Conservation (phyloP, 306 rosid genomes). For the Vigna trinervia region DNA sequence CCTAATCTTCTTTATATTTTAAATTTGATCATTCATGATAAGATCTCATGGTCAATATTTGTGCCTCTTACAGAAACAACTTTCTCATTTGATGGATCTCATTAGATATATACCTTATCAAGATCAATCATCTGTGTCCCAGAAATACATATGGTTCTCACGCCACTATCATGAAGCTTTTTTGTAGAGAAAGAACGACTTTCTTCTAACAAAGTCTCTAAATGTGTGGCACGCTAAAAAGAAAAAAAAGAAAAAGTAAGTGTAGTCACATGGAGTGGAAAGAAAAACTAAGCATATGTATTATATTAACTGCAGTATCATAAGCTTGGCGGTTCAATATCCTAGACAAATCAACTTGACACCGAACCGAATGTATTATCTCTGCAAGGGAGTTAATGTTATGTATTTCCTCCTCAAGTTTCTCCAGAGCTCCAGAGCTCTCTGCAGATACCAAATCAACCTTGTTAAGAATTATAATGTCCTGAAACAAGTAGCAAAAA, state of each 20-base stretch:
- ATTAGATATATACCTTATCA: constrained; percentile 69
- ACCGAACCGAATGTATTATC: constrained; percentile 71
- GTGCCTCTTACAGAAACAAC: background rate
- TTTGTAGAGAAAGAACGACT: constrained; percentile 61
- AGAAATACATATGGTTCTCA: constrained; percentile 82
- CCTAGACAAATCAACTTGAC: constrained; percentile 85
- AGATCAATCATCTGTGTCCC: constrained; percentile 64
- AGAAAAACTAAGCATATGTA: constrained; percentile 8
- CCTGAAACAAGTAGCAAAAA: constrained; percentile 67
- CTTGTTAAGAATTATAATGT: constrained; percentile 91
- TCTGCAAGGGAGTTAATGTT: constrained; percentile 80
- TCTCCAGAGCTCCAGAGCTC: constrained; percentile 65
- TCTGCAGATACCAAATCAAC: constrained; percentile 93
- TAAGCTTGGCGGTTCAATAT: constrained; percentile 80
- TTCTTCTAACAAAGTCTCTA: constrained; percentile 77
- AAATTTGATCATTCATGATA: background rate
- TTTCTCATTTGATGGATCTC: background rate
- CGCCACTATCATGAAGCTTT: constrained; percentile 77
- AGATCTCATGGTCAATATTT: background rate
- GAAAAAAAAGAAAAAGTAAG: constrained; percentile 11
- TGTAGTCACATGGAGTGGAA: constrained; percentile 20
- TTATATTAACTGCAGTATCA: constrained; percentile 66
- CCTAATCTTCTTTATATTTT: background rate
- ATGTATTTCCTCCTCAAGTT: constrained; percentile 84
- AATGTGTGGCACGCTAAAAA: constrained; percentile 70